A percentile compares a stretch with the other conserved stretches of the same genome.
phyloP scores from a whole-genome alignment of 2,329 filamentous ascomycete genomes.

The Neocatenulostroma microsporum region DNA sequence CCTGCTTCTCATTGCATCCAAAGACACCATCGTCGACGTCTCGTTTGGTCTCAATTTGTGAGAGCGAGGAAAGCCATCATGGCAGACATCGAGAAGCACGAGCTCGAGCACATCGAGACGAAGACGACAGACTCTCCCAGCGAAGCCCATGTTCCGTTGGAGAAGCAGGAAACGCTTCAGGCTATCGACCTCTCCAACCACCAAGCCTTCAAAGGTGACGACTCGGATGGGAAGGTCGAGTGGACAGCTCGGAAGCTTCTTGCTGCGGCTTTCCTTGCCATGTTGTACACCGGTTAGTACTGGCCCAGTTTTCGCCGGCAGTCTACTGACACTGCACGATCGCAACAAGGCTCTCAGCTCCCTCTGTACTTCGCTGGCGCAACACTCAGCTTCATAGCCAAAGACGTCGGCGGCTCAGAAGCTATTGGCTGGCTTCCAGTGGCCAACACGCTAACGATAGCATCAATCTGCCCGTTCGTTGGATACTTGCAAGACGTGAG shows the following conservation, averaged over 20 bases:
- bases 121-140: neutral
- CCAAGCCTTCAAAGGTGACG: conserved; percentile 33
- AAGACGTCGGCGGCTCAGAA: conserved; percentile 13
- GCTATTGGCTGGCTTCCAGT: conserved; percentile 25
- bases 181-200: conserved; percentile 29
- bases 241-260: conserved; percentile 31
- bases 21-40: no score
- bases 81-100: conserved; percentile 6
- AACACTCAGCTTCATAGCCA: conserved; percentile 17
- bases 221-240: conserved; percentile 33
- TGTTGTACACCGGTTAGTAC: conserved; percentile 31
- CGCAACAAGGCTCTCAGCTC: conserved; percentile 18
- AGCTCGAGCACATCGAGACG: conserved; percentile 1
- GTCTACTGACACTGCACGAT: neutral
- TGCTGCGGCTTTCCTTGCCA: conserved; percentile 31
- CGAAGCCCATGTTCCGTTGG: neutral
- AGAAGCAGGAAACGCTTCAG: conserved; percentile 5
- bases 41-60: no score
- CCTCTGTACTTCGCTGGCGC: conserved; percentile 21
- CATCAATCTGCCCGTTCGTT: conserved; percentile 54
- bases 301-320: no score
- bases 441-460: conserved; percentile 48
- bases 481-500: conserved; percentile 58
- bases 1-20: no score
- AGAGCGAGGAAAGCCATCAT: conserved; percentile 3